Conservation (phyloP, 495 filamentous ascomycete genomes). For the Neurospora sp. region DNA sequence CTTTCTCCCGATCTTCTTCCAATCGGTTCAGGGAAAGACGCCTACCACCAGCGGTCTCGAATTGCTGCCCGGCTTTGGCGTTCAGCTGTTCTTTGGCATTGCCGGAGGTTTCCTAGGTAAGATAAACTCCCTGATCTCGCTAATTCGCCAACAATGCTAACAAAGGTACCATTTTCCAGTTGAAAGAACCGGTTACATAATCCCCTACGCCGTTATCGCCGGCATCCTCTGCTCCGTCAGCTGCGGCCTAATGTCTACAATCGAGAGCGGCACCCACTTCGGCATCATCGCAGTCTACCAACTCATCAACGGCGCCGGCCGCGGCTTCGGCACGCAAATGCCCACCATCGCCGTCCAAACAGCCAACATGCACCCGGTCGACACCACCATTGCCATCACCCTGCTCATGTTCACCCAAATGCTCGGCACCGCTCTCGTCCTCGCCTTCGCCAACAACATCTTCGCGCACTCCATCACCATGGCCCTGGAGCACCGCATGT, state of each 20-base stretch:
- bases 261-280: conserved; percentile 33
- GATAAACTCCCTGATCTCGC: conserved; percentile 18
- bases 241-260: conserved; percentile 50
- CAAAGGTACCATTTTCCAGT: no score
- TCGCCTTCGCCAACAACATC: conserved; percentile 47
- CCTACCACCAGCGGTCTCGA: conserved; percentile 45
- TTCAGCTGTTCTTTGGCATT: conserved; percentile 36
- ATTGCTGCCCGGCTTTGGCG: conserved; percentile 36
- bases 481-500: background rate
- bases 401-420: conserved; percentile 53
- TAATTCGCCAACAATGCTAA: conserved; percentile 3
- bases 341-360: conserved; percentile 42
- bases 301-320: conserved; percentile 53
- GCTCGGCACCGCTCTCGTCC: conserved; percentile 51
- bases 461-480: conserved; percentile 42
- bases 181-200: conserved; percentile 45
- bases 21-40: conserved; percentile 45
- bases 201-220: conserved; percentile 44
- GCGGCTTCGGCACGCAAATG: conserved; percentile 53
- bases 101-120: conserved; percentile 39
- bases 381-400: conserved; percentile 50
- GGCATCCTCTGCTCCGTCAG: conserved; percentile 45
- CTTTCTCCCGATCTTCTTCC: conserved; percentile 62
- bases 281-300: conserved; percentile 54
- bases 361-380: conserved; percentile 31